Evolutionary conservation across 306 rosid species (phyloP).

Genomic region (Ammopiptanthus mongolicus): DNA sequence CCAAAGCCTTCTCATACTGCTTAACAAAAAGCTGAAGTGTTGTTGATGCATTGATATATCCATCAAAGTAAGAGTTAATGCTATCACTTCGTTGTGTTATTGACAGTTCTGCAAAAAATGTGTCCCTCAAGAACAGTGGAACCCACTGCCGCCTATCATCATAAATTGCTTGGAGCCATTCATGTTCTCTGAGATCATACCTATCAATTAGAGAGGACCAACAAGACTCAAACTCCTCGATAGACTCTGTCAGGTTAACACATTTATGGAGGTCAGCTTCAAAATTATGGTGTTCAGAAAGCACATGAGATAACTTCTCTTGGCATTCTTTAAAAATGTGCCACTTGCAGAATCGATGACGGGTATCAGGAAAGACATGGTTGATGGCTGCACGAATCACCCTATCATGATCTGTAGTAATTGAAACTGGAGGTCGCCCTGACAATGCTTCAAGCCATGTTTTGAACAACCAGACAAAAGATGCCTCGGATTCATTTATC

Average conservation of each 20-base stretch:
- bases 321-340: constrained; percentile 35
- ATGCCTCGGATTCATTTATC: constrained; percentile 29
- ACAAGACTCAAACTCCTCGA: constrained; percentile 29
- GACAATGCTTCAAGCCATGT: constrained; percentile 33
- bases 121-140: constrained; percentile 33
- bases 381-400: constrained; percentile 30
- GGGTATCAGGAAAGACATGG: constrained; percentile 27
- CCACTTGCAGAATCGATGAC: constrained; percentile 38
- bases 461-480: constrained; percentile 32
- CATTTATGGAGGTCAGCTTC: constrained; percentile 34
- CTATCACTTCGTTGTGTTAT: constrained; percentile 36
- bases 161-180: constrained; percentile 29
- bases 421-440: constrained; percentile 22
- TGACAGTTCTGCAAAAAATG: constrained; percentile 35
- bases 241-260: constrained; percentile 28
- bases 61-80: constrained; percentile 35
- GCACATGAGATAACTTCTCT: constrained; percentile 31
- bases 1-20: constrained; percentile 34
- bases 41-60: constrained; percentile 36
- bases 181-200: constrained; percentile 22
- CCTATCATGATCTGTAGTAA: constrained; percentile 37
- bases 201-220: constrained; percentile 30
- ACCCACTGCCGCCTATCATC: constrained; percentile 34
- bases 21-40: constrained; percentile 31
- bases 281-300: constrained; percentile 22